A percentile compares a stretch with the other conserved stretches of the same genome.
phyloP scores from a whole-genome alignment of 2,329 filamentous ascomycete species.

The Cytospora leucostoma region DNA sequence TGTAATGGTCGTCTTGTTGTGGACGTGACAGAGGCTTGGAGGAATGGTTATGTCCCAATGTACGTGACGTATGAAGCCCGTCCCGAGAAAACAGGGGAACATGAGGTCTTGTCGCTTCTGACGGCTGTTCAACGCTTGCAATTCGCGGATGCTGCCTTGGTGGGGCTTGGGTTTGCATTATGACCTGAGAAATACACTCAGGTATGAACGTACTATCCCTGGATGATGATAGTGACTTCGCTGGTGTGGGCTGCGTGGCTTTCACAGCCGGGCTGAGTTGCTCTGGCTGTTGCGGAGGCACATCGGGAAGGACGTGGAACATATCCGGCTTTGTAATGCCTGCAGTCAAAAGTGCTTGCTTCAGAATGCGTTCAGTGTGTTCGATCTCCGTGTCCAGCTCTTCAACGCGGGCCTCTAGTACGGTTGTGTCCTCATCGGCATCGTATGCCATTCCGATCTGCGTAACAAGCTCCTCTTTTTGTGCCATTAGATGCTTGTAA shows the following conservation, averaged over 20 bases:
- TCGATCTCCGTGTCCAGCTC: slow-evolving; percentile 49
- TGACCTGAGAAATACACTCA: slow-evolving; percentile 47
- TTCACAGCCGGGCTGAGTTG: slow-evolving; percentile 42
- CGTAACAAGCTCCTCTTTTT: slow-evolving; percentile 49
- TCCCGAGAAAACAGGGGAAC: slow-evolving; percentile 30
- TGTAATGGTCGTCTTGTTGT: slow-evolving; percentile 7
- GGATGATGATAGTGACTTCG: slow-evolving; percentile 36
- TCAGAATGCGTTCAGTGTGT: slow-evolving; percentile 45
- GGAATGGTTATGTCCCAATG: neutral
- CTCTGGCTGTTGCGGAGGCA: slow-evolving; percentile 32
- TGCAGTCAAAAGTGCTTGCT: slow-evolving; percentile 44
- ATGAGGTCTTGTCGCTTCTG: slow-evolving; percentile 1
- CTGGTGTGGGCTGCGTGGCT: slow-evolving; percentile 45
- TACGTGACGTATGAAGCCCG: slow-evolving; percentile 8
- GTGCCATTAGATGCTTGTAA: slow-evolving; percentile 45
- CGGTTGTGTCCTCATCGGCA: slow-evolving; percentile 52
- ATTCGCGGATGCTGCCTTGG: slow-evolving; percentile 16
- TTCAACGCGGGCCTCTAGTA: slow-evolving; percentile 53
- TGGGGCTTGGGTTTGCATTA: slow-evolving; percentile 53
- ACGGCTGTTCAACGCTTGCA: slow-evolving; percentile 26
- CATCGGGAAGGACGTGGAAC: slow-evolving; percentile 40
- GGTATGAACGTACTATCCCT: slow-evolving; percentile 37
- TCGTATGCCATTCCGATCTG: slow-evolving; percentile 53
- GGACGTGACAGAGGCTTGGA: slow-evolving; percentile 16
- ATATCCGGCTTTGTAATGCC: slow-evolving; percentile 46